Conservation (phyloP, 73 alveolate genomes). For the Symbiodinium pilosum region DNA sequence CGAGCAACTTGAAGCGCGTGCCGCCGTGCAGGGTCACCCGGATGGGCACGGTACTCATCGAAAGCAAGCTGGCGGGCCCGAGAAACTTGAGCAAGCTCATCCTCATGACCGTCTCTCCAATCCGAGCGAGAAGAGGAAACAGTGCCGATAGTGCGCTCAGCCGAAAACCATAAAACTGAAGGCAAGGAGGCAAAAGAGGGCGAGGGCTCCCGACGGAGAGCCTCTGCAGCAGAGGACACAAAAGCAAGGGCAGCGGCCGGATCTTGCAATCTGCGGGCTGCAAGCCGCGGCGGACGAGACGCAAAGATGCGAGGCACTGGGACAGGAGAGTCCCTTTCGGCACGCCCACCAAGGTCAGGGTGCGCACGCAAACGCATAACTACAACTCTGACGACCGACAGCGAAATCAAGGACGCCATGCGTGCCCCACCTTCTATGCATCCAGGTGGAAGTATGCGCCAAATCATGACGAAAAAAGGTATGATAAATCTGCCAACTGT, state of each 20-base stretch:
- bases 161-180: no score
- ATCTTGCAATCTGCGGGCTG: background rate
- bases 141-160: no score
- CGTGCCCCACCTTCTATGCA: background rate
- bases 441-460: background rate
- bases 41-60: background rate
- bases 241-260: no score
- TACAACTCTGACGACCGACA: background rate
- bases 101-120: conserved; percentile 29
- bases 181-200: no score
- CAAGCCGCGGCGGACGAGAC: background rate
- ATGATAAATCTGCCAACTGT: background rate
- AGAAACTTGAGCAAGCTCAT: background rate
- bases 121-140: no score
- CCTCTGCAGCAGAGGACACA: background rate
- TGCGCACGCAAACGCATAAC: no score
- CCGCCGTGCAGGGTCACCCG: background rate
- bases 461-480: background rate
- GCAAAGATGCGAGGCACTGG: no score
- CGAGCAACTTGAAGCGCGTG: background rate
- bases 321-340: no score
- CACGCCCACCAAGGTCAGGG: no score
- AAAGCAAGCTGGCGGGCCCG: background rate
- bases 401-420: background rate
- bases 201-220: background rate